Evolutionary conservation across 805 yeast genomes (phyloP).

Genomic region (Saccharomycopsis schoenii): DNA sequence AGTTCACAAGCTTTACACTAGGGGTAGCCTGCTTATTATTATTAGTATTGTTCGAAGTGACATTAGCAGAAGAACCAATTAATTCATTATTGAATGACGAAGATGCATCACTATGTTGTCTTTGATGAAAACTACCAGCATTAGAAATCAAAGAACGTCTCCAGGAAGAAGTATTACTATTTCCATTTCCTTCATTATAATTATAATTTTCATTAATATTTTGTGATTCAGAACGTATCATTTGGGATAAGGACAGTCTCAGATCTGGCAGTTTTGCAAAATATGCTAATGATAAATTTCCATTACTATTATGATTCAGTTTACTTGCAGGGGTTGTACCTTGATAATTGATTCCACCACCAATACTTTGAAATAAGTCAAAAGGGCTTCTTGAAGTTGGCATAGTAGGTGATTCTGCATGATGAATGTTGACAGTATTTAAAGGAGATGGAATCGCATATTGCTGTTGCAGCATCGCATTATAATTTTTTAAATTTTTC

Average conservation of each 20-base stretch:
- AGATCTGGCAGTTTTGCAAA: not conserved
- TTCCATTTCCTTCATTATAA: not conserved
- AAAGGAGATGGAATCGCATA: not conserved
- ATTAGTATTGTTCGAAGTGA: not conserved
- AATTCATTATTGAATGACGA: not conserved
- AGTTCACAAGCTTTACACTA: not conserved
- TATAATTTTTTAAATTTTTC: not conserved
- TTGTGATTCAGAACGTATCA: not conserved
- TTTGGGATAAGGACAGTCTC: not conserved
- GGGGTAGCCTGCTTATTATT: not conserved
- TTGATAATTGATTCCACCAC: not conserved
- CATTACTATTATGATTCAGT: not conserved
- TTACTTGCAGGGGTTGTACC: not conserved
- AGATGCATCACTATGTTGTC: not conserved
- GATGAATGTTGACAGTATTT: not conserved
- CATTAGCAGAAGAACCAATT: not conserved
- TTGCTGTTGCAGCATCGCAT: not conserved
- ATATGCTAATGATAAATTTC: not conserved
- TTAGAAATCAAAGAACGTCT: not conserved
- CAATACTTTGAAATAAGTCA: not conserved
- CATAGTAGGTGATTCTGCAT: not conserved
- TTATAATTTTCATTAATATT: not conserved
- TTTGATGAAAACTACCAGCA: constrained; percentile 1
- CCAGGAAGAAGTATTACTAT: not conserved
- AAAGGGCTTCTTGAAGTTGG: not conserved